Base-by-base conservation (phyloP, 768 basidiomycete species). In the Ramaria rubella region DNA sequence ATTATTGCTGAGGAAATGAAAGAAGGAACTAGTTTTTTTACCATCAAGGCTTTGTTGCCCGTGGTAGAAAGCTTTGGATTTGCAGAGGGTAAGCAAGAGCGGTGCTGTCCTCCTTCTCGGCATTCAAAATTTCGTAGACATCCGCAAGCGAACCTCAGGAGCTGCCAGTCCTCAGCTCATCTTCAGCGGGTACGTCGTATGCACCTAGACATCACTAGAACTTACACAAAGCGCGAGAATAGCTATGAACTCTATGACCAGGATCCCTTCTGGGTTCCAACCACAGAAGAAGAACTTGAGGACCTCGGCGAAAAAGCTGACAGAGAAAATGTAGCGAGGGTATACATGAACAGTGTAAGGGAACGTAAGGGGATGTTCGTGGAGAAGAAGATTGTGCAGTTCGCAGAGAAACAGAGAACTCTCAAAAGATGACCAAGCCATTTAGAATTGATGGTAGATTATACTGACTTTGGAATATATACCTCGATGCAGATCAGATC, bases 1-100 rank as follows among this genome's bases (percentile, higher is more conserved):
- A 95, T 99, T 59, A 81, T 97, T 3, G 88, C 94, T 14, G 96
- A 98, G 66, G 96, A 98, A 69, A 95, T 98, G 94, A 97, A 94
- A 68, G 94, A 98, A 68, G 94, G 96, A 0, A 96, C 94, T 0
- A 79, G 87, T 1, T 94, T 96, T 72, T 96, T 99, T 73, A 93
- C 86, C 9, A 85, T 99, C 21, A 82, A 86, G 6, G 90, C 96
- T 1, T 73, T 96, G 59, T 71, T 99, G 19, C 96, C 96, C 1
- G 94, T 98, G 6, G 90, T 96, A 11, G 96, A 98, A 71, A 92
- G 90, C 70, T 99, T 98, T 67, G 94, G 95, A 0, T 97, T 99
- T 69, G 90, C 94, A 24, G 93, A 94, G 70, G 95, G 95, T 93
- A 59, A 59, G 83, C 64, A 14, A 17, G 31, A 49, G 45, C 48